phyloP scores from a whole-genome alignment of 352 stramenopile genomes.

The Globisporangium yorkense region DNA sequence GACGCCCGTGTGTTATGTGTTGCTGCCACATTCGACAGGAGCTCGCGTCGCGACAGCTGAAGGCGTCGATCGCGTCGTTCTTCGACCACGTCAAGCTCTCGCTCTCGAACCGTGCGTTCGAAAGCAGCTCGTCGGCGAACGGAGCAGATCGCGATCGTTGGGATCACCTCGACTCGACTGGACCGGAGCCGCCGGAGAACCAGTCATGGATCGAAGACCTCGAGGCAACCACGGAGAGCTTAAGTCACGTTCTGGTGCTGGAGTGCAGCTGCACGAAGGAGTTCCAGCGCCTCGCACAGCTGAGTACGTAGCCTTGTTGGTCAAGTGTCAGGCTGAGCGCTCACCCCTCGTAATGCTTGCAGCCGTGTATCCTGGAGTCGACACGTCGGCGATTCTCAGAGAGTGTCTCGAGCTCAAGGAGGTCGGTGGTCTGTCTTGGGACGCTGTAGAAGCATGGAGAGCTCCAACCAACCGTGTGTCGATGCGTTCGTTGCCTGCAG shows the following conservation, averaged over 20 bases:
- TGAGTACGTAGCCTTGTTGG: conserved; percentile 5
- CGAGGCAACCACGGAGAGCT: background rate
- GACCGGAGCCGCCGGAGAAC: background rate
- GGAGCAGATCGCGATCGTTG: background rate
- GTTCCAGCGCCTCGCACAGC: conserved; percentile 11
- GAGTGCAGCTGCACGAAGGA: conserved; percentile 8
- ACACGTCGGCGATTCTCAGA: conserved; percentile 1
- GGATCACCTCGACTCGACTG: background rate
- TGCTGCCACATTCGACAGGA: conserved; percentile 15
- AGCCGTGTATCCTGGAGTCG: conserved; percentile 10
- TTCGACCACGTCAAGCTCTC: conserved; percentile 25
- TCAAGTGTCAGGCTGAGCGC: background rate
- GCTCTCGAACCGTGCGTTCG: conserved; percentile 22
- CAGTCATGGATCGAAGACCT: background rate
- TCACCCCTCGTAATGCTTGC: background rate
- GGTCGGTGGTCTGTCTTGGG: background rate
- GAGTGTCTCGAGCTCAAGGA: conserved; percentile 8
- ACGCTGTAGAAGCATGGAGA: background rate
- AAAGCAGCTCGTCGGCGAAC: conserved; percentile 2
- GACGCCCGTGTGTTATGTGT: background rate
- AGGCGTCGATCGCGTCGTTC: conserved; percentile 27
- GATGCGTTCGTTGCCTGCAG: background rate
- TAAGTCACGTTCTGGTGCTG: conserved; percentile 9
- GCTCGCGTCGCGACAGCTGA: conserved; percentile 27
- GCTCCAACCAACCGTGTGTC: too few species aligned